phyloP scores from a whole-genome alignment of 2,329 filamentous ascomycete genomes.

The Penicillium janthinellum region DNA sequence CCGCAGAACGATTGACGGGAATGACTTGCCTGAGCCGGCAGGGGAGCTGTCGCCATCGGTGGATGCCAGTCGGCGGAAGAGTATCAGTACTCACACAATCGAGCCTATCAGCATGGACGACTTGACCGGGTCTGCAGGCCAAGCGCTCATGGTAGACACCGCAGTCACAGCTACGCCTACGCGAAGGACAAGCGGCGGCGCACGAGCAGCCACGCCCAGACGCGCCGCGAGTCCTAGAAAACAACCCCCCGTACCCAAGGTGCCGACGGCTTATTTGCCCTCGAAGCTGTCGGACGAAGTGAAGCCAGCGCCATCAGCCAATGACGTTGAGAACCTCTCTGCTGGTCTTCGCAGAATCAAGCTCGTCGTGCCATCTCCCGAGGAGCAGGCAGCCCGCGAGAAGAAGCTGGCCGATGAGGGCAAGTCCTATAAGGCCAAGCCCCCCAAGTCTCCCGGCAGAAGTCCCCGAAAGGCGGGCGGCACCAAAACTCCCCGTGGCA shows the following conservation, averaged over 20 bases:
- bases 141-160: conserved; percentile 7
- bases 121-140: background rate
- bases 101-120: conserved; percentile 15
- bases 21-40: conserved; percentile 46
- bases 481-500: conserved; percentile 15
- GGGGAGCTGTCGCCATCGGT: conserved; percentile 26
- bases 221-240: conserved; percentile 39
- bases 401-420: conserved; percentile 47
- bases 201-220: conserved; percentile 46
- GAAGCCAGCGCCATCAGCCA: conserved; percentile 12
- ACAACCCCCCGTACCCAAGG: conserved; percentile 45
- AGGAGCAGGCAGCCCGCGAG: conserved; percentile 59
- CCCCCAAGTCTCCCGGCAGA: conserved; percentile 16
- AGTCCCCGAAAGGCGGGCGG: conserved; percentile 37
- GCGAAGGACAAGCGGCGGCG: conserved; percentile 63
- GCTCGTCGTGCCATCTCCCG: conserved; percentile 59
- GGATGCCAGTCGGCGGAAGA: conserved; percentile 33
- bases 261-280: conserved; percentile 41
- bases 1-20: conserved; percentile 62
- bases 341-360: conserved; percentile 59
- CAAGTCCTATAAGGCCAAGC: conserved; percentile 32
- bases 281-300: conserved; percentile 21
- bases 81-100: conserved; percentile 17
- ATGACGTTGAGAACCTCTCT: conserved; percentile 54
- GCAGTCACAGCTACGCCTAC: conserved; percentile 6